Base-by-base conservation (phyloP, 352 stramenopile genomes). In the Saprolegnia parasitica region DNA sequence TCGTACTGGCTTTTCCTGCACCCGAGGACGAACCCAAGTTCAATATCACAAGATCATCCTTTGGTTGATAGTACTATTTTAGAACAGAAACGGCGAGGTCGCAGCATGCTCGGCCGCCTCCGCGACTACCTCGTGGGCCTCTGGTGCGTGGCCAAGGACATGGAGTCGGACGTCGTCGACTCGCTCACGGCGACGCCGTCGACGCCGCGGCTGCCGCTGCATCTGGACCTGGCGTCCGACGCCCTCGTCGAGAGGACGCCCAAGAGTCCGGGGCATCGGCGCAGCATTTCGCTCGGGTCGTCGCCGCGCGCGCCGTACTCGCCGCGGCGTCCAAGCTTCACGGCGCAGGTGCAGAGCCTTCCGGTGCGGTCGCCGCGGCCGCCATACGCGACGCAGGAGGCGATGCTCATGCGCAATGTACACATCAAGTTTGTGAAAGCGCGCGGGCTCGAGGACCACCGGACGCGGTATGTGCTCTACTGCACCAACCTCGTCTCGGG, bases 381-480 rank as follows among this genome's bases (percentile, higher is more conserved):
- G 29, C 29, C 29, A 5, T 35, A 35, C 5, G 42, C 42, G 18
- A 49, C 42, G 42, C 42, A 49, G 65, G 80, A 91, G 68, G 73
- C 86, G 60, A 85, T 80, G 66, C 76, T 93, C 58, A 76, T 93
- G 16, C 80, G 91, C 63, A 83, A 82, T 67, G 74, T 93, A 9
- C 77, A 87, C n/a, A 81, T 93, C 5, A 77, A 91, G 68, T 93
- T 93, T 71, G 29, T 90, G 58, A 93, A 93, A 72, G 86, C 86
- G 10, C 75, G 18, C 42, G 42, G 42, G 3, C 42, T 49, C 18
- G 42, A 49, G 18, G 42, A 49, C 42, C 11, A n/a, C 10, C 3
- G 8, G 42, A 49, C 42, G 42, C 42, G 42, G 18, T 49, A 49
- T 8, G 42, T 49, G 42, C 42, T 49, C 13, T 49, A n/a, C 42